A percentile compares a stretch with the other conserved stretches of the same genome.
These are phyloP conservation scores for Didymosphaeria variabile DNA, from an alignment of 2,329 filamentous ascomycete species.

Conservation along the genomic window DNA sequence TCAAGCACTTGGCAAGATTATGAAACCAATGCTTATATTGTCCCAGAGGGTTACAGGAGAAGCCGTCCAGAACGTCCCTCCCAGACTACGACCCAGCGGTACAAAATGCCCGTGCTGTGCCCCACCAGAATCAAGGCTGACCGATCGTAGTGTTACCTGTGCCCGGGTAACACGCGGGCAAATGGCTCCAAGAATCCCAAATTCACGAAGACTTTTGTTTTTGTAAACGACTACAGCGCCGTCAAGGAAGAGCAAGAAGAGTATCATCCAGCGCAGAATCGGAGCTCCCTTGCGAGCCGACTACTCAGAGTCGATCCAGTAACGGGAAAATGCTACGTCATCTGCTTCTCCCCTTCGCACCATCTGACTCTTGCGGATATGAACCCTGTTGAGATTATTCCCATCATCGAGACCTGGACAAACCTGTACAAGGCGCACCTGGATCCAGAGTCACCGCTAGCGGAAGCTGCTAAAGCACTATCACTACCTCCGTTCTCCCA, in stretches of 20 bases:
- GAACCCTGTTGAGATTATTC: conserved; percentile 76
- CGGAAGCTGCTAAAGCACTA: conserved; percentile 54
- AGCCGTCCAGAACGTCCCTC: conserved; percentile 56
- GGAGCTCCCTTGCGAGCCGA: conserved; percentile 70
- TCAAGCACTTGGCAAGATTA: neutral
- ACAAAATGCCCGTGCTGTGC: conserved; percentile 26
- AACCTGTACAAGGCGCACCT: conserved; percentile 86
- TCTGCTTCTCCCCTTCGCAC: conserved; percentile 92
- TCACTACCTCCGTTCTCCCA: conserved; percentile 58
- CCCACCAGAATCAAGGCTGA: conserved; percentile 28
- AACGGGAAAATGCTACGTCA: conserved; percentile 94
- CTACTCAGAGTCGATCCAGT: conserved; percentile 86
- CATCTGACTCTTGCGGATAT: conserved; percentile 94
- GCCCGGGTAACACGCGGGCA: conserved; percentile 88
- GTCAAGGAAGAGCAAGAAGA: conserved; percentile 92
- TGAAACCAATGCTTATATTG: conserved; percentile 8
- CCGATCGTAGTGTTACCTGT: conserved; percentile 81
- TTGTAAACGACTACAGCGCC: conserved; percentile 97
- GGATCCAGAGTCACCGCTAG: conserved; percentile 73
- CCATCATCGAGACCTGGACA: conserved; percentile 90
- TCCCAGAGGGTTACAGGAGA: conserved; percentile 59
- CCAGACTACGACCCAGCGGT: conserved; percentile 80
- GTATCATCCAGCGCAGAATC: conserved; percentile 67
- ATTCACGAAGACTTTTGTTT: conserved; percentile 88
- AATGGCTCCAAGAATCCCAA: conserved; percentile 86